Evolutionary conservation across 305 asterid genomes (phyloP), one percentile per base, ranked within the genome.

Genomic region (Lippia alba): DNA sequence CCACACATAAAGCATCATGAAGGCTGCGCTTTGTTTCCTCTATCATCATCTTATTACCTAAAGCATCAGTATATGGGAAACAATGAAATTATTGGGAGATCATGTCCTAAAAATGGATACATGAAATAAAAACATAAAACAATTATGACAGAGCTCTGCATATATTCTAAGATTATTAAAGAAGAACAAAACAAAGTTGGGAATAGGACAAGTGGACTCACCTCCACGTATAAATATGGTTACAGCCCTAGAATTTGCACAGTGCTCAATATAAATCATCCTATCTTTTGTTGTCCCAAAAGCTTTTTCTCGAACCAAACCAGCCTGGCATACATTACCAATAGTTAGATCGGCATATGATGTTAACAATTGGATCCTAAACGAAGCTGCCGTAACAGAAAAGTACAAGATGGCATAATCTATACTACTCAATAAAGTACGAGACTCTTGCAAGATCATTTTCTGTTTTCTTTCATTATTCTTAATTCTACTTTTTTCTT

Each of bases 211-310:
- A 49, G 9, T 72, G 61, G 65, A 85, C 94, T 56, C 76, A 91
- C 99, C 99, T 55, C 99, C 99, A 66, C 99, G 99, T 55, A 91
- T 94, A 75, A 94, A 94, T 79, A 94, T 77, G 71, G 99, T 94
- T 17, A 94, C 99, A 49, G 99, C 99, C 83, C 87, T 88, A 78
- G 99, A 94, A 78, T 94, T 94, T 56, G 99, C 96, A 83, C 99
- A 94, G 67, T 94, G 99, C 87, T 94, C 99, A 61, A 94, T 94
- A 76, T 91, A 91, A 66, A 94, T 91, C 99, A 91, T 94, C 56
- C 97, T 83, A 75, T 91, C 99, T 80, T 94, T 91, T 45, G 99
- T 94, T 74, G 99, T 94, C 45, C 99, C 99, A 64, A 91, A 94
- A 59, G 94, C 76, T 79, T 91, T 94, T 81, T 94, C 97, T 75